Evolutionary conservation across 768 basidiomycete genomes (phyloP).

Genomic region (Agaricus blazei): DNA sequence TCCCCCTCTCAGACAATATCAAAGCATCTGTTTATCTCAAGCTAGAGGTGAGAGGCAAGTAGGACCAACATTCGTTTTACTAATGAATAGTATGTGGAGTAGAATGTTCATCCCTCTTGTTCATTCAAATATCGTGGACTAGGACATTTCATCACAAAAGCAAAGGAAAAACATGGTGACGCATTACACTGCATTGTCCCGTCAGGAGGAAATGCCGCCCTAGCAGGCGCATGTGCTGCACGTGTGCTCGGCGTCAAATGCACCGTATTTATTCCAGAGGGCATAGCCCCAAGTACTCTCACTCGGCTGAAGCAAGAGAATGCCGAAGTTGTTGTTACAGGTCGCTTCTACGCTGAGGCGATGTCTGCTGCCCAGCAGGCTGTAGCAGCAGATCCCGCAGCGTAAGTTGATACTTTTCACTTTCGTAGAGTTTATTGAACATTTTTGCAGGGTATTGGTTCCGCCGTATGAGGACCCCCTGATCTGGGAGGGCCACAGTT

Average conservation of each 20-base stretch:
- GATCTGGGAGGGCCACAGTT: constrained; percentile 75
- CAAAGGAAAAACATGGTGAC: constrained; percentile 44
- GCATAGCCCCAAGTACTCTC: constrained; percentile 43
- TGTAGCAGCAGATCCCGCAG: constrained; percentile 38
- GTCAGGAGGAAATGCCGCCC: constrained; percentile 78
- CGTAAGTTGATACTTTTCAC: constrained; percentile 34
- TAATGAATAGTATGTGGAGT: background rate
- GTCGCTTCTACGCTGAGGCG: constrained; percentile 56
- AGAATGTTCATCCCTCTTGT: constrained; percentile 70
- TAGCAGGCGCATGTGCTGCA: constrained; percentile 65
- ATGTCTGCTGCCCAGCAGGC: constrained; percentile 42
- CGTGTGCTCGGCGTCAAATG: constrained; percentile 49
- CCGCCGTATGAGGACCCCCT: constrained; percentile 68
- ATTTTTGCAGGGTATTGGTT: constrained; percentile 47
- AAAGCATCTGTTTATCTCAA: constrained; percentile 61
- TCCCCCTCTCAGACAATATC: constrained; percentile 46
- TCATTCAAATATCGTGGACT: constrained; percentile 79
- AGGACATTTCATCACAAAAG: constrained; percentile 53
- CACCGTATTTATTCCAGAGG: constrained; percentile 62
- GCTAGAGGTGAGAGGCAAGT: constrained; percentile 52
- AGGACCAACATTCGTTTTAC: background rate
- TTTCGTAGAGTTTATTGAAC: background rate
- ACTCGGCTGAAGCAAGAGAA: constrained; percentile 45
- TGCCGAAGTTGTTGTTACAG: constrained; percentile 55
- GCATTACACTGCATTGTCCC: constrained; percentile 61